These are phyloP conservation scores for Candida anglica DNA, from an alignment of 805 yeast species.

Conservation along the genomic window DNA sequence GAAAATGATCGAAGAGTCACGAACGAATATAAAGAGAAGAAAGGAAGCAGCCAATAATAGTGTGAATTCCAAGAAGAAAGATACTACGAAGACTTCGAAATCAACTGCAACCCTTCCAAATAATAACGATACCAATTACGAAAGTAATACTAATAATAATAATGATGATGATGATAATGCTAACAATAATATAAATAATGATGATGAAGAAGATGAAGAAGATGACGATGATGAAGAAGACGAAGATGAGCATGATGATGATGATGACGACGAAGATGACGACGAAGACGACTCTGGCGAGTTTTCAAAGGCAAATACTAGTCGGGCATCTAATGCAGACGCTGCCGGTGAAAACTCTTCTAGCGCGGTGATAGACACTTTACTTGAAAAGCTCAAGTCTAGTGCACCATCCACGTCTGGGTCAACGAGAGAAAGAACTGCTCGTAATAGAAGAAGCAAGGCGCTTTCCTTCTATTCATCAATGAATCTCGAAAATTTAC, in stretches of 20 bases:
- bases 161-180: slow-evolving; percentile 14
- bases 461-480: slow-evolving; percentile 33
- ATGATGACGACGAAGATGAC: slow-evolving; percentile 9
- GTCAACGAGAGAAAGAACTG: slow-evolving; percentile 10
- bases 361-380: slow-evolving; percentile 27
- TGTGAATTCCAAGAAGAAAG: slow-evolving; percentile 1
- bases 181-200: slow-evolving; percentile 6
- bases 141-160: slow-evolving; percentile 8
- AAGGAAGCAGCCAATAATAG: slow-evolving; percentile 6
- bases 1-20: slow-evolving; percentile 25
- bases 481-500: slow-evolving; percentile 19
- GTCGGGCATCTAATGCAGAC: slow-evolving; percentile 6
- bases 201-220: slow-evolving; percentile 1
- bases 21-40: slow-evolving; percentile 7
- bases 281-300: slow-evolving; percentile 6
- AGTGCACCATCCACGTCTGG: slow-evolving; percentile 15
- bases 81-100: neutral
- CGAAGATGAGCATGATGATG: slow-evolving; percentile 14
- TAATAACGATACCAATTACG: slow-evolving; percentile 2
- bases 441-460: slow-evolving; percentile 21
- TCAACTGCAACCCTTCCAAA: neutral
- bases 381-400: slow-evolving; percentile 28
- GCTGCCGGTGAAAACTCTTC: too few species aligned
- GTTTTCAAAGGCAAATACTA: slow-evolving; percentile 1
- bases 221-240: slow-evolving; percentile 10